These are phyloP conservation scores for Friedmanniomyces endolithicus DNA, from an alignment of 495 filamentous ascomycete genomes.

Conservation along the genomic window DNA sequence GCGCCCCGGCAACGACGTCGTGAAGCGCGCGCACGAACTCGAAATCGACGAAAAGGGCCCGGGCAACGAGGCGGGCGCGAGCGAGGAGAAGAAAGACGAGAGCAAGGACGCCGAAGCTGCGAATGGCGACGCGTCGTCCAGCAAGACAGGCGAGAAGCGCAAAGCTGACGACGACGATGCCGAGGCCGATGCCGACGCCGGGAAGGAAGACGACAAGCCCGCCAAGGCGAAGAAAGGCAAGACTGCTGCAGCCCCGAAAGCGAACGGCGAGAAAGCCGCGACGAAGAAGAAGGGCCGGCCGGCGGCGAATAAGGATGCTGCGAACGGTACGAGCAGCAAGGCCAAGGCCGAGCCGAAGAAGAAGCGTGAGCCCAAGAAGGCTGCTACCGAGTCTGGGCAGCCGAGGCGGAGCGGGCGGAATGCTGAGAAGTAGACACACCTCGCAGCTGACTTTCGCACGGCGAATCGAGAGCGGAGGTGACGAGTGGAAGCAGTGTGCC, in stretches of 20 bases:
- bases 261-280: constrained; percentile 21
- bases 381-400: constrained; percentile 30
- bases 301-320: constrained; percentile 34
- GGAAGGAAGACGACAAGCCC: constrained; percentile 19
- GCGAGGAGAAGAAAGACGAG: constrained; percentile 19
- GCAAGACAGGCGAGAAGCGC: constrained; percentile 28
- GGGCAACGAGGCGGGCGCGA: constrained; percentile 25
- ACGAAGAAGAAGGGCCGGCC: constrained; percentile 34
- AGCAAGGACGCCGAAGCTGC: constrained; percentile 21
- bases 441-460: no score
- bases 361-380: constrained; percentile 30
- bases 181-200: constrained; percentile 2
- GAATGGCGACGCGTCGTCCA: constrained; percentile 26
- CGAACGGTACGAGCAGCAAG: constrained; percentile 5
- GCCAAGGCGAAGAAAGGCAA: constrained; percentile 28
- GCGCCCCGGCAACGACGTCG: constrained; percentile 45
- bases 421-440: constrained; percentile 16
- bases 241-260: constrained; percentile 24
- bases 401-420: constrained; percentile 27
- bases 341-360: constrained; percentile 26
- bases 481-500: no score
- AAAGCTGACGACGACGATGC: constrained; percentile 31
- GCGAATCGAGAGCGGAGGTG: no score
- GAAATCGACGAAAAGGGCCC: constrained; percentile 23
- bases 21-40: constrained; percentile 17